These are phyloP conservation scores for Clonostachys rosea DNA, from an alignment of 2,329 filamentous ascomycete species.

Conservation along the genomic window DNA sequence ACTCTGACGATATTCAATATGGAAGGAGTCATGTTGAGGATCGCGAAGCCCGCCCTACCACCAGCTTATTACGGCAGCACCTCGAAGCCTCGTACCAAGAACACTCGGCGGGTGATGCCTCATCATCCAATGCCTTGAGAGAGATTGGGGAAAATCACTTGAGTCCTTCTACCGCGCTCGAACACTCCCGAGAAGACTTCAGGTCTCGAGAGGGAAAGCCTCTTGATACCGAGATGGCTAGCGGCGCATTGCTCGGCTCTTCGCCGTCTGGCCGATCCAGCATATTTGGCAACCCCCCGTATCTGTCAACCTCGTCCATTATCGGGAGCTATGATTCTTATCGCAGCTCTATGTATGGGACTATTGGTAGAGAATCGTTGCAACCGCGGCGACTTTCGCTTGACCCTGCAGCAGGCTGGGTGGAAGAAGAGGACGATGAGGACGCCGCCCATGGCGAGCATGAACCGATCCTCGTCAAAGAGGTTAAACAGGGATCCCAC, in stretches of 20 bases:
- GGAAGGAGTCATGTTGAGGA: conserved; percentile 32
- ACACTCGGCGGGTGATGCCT: not conserved
- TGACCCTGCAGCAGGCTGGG: conserved; percentile 22
- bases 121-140: not conserved
- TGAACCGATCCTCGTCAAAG: conserved; percentile 80
- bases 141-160: not conserved
- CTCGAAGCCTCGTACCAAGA: conserved; percentile 30
- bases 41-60: conserved; percentile 19
- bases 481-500: conserved; percentile 83
- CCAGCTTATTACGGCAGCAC: conserved; percentile 47
- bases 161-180: conserved; percentile 6
- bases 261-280: conserved; percentile 24
- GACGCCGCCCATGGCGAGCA: conserved; percentile 49
- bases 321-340: conserved; percentile 66
- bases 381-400: conserved; percentile 38
- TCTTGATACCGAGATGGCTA: conserved; percentile 35
- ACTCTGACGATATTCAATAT: conserved; percentile 29
- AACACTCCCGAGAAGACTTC: conserved; percentile 17
- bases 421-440: conserved; percentile 14
- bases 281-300: conserved; percentile 54
- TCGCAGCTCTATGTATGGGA: conserved; percentile 46
- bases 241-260: conserved; percentile 14
- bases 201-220: conserved; percentile 43
- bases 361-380: conserved; percentile 30
- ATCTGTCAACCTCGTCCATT: conserved; percentile 63